Evolutionary conservation across 805 yeast species (phyloP).

Genomic region (Clavispora fructus): DNA sequence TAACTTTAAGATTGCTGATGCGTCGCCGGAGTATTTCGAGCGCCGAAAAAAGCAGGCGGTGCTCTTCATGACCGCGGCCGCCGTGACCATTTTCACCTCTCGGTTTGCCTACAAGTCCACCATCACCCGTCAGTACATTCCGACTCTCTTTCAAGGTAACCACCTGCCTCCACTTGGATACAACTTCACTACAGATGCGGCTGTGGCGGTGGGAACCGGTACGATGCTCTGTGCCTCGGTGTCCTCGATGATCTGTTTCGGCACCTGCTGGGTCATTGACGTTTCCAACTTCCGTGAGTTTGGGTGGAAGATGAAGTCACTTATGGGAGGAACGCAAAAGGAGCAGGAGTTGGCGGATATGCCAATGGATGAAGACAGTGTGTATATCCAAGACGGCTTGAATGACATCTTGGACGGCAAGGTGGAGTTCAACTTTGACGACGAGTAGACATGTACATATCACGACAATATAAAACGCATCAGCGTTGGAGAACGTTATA

Average conservation of each 20-base stretch:
- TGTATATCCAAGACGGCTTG: slow-evolving; percentile 50
- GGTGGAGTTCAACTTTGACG: slow-evolving; percentile 19
- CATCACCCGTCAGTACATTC: slow-evolving; percentile 64
- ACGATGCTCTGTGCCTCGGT: slow-evolving; percentile 69
- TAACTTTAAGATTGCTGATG: slow-evolving; percentile 29
- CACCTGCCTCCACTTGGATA: slow-evolving; percentile 76
- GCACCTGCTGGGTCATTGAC: slow-evolving; percentile 76
- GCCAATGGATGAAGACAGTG: slow-evolving; percentile 57
- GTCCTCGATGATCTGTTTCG: slow-evolving; percentile 66
- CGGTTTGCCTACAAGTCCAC: slow-evolving; percentile 74
- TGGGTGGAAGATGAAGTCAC: slow-evolving; percentile 57
- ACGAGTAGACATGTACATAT: slow-evolving; percentile 1
- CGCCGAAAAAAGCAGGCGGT: slow-evolving; percentile 71
- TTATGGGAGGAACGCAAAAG: slow-evolving; percentile 65
- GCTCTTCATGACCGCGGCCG: slow-evolving; percentile 66
- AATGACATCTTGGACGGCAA: slow-evolving; percentile 46
- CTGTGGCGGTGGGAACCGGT: slow-evolving; percentile 79
- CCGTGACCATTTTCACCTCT: slow-evolving; percentile 65
- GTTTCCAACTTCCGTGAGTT: slow-evolving; percentile 66
- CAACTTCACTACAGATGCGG: slow-evolving; percentile 76
- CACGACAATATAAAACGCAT: too few species aligned
- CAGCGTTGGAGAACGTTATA: too few species aligned
- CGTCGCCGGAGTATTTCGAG: slow-evolving; percentile 47
- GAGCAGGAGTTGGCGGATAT: slow-evolving; percentile 40
- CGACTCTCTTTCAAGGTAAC: slow-evolving; percentile 76